Evolutionary conservation across 441 rosid genomes (phyloP).

Genomic region (Kokia cookei): DNA sequence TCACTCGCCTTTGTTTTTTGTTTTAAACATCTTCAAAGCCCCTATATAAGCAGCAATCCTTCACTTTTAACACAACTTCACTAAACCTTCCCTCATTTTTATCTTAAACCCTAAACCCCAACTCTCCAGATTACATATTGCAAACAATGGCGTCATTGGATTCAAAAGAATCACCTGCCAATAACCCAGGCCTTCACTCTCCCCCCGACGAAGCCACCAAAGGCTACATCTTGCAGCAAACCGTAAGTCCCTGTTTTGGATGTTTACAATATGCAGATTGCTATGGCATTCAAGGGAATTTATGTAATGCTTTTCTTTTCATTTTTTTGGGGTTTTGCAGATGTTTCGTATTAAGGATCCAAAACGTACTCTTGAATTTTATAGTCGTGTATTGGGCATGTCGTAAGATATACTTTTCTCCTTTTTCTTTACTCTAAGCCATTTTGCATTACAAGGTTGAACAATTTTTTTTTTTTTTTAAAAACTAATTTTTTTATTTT

Average conservation of each 20-base stretch:
- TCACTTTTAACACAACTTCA: too few relatives aligned
- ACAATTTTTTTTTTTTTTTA: too few relatives aligned
- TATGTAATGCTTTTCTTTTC: background rate
- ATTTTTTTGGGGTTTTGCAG: conserved; percentile 26
- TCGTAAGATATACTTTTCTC: conserved; percentile 44
- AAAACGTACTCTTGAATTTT: conserved; percentile 77
- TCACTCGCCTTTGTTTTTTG: too few relatives aligned
- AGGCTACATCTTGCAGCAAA: conserved; percentile 86
- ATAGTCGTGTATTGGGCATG: conserved; percentile 91
- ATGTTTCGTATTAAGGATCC: conserved; percentile 94
- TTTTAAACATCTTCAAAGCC: too few relatives aligned
- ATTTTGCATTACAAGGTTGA: too few relatives aligned
- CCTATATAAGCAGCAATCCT: too few relatives aligned
- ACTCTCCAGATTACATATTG: conserved; percentile 24
- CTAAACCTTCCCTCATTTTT: too few relatives aligned
- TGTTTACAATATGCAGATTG: background rate
- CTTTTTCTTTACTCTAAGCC: background rate
- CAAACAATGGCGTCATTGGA: conserved; percentile 69
- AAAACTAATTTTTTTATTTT: too few relatives aligned
- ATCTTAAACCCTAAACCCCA: too few relatives aligned
- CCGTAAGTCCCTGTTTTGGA: conserved; percentile 30
- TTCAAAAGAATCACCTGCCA: conserved; percentile 60
- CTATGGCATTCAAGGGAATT: background rate
- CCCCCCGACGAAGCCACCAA: conserved; percentile 65
- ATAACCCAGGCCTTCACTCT: conserved; percentile 68